Percentiles rank a stretch among this genome's conserved stretches.
These are phyloP conservation scores for Hypoxylon sp. DNA, from an alignment of 2,329 filamentous ascomycete species.

Conservation along the genomic window DNA sequence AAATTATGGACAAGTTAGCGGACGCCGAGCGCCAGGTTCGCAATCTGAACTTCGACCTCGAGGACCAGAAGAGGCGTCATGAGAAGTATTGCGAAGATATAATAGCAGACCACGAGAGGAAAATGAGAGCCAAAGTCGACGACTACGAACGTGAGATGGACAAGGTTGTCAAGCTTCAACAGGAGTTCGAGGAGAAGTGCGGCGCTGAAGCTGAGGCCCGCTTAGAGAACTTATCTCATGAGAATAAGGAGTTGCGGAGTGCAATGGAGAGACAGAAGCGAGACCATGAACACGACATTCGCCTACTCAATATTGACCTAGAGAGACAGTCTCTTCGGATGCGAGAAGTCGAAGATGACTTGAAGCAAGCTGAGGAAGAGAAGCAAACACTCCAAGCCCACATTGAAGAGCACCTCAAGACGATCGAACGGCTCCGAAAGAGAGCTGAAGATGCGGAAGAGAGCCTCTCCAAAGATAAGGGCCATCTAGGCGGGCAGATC, in stretches of 20 bases:
- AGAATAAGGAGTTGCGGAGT: constrained; percentile 74
- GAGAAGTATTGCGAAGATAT: constrained; percentile 48
- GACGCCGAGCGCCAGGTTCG: constrained; percentile 70
- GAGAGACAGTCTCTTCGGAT: constrained; percentile 69
- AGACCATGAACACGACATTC: constrained; percentile 58
- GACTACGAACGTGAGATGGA: constrained; percentile 62
- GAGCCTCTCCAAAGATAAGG: constrained; percentile 50
- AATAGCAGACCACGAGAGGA: constrained; percentile 58
- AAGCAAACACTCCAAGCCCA: constrained; percentile 44
- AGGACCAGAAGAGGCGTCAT: constrained; percentile 58
- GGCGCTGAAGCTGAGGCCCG: constrained; percentile 49
- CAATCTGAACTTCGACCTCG: constrained; percentile 57
- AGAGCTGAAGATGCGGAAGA: constrained; percentile 51
- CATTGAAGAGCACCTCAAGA: constrained; percentile 49
- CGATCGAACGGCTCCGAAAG: constrained; percentile 49
- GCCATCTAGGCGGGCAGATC: constrained; percentile 51
- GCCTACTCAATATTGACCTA: constrained; percentile 57
- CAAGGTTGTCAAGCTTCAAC: constrained; percentile 67
- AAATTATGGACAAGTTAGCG: constrained; percentile 74
- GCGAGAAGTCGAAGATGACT: constrained; percentile 60
- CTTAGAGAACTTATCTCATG: constrained; percentile 61
- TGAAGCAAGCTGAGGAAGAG: constrained; percentile 51
- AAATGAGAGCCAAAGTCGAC: constrained; percentile 67
- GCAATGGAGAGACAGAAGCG: constrained; percentile 66
- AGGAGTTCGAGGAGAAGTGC: constrained; percentile 59